Percentiles rank a stretch among this genome's conserved stretches.
Conservation (phyloP, 768 basidiomycete genomes). For the Clitopilus hobsonii region DNA sequence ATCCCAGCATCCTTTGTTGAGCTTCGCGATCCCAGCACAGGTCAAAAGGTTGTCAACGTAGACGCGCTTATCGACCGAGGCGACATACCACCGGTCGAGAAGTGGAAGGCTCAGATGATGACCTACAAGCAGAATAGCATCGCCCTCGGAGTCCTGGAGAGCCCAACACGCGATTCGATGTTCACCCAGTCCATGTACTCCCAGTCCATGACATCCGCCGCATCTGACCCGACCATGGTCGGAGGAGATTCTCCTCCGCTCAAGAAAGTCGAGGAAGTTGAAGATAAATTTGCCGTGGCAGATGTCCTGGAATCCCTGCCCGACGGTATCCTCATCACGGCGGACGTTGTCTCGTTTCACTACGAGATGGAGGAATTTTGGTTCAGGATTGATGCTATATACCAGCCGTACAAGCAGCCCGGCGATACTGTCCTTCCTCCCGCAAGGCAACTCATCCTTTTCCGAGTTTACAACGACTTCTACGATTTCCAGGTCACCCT, state of each 20-base stretch:
- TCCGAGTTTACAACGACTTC: slow-evolving; percentile 96
- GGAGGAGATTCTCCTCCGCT: slow-evolving; percentile 24
- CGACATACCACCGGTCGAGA: slow-evolving; percentile 93
- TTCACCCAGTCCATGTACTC: slow-evolving; percentile 31
- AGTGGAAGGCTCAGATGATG: slow-evolving; percentile 95
- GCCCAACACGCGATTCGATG: slow-evolving; percentile 35
- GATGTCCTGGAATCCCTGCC: slow-evolving; percentile 51
- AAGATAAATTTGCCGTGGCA: slow-evolving; percentile 27
- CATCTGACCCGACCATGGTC: slow-evolving; percentile 14
- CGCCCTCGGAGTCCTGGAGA: slow-evolving; percentile 86
- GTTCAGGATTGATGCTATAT: slow-evolving; percentile 91
- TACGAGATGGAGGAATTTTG: slow-evolving; percentile 94
- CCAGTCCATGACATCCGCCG: slow-evolving; percentile 18
- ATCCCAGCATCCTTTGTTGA: slow-evolving; percentile 98
- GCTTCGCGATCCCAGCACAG: slow-evolving; percentile 89
- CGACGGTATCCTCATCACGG: slow-evolving; percentile 80
- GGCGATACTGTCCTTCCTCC: slow-evolving; percentile 54
- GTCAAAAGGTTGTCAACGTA: slow-evolving; percentile 71
- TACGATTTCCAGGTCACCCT: slow-evolving; percentile 94
- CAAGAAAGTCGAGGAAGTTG: slow-evolving; percentile 14
- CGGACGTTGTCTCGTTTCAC: slow-evolving; percentile 95
- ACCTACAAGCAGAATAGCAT: slow-evolving; percentile 97
- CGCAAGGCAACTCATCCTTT: slow-evolving; percentile 79
- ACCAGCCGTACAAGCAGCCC: slow-evolving; percentile 71
- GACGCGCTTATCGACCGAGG: slow-evolving; percentile 79